Percentiles rank a stretch among this genome's conserved stretches.
Evolutionary conservation across 257 asterid species (phyloP).

Genomic region (Coffea canephora): DNA sequence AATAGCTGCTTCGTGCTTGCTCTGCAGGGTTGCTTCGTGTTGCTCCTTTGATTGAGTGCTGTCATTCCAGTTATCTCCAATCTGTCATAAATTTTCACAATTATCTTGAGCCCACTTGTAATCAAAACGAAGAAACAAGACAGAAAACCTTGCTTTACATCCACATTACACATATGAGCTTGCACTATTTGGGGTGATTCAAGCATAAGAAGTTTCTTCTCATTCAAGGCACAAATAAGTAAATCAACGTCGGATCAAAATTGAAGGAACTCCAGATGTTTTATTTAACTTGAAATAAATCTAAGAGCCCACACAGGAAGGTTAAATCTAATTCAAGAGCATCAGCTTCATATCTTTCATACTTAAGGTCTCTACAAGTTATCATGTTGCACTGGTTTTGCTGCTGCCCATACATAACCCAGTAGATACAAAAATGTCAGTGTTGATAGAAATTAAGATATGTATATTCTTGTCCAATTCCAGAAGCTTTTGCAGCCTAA

Average conservation of each 20-base stretch:
- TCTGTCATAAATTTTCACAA: slow-evolving; percentile 26
- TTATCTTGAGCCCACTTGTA: background rate
- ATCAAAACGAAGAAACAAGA: slow-evolving; percentile 1
- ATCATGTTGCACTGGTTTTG: background rate
- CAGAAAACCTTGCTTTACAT: background rate
- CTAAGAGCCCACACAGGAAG: background rate
- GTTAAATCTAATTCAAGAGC: background rate
- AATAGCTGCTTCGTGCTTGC: slow-evolving; percentile 61
- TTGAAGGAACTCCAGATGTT: background rate
- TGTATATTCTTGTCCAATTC: background rate
- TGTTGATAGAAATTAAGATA: background rate
- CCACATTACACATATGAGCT: background rate
- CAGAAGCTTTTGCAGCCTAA: slow-evolving; percentile 8
- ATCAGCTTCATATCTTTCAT: background rate
- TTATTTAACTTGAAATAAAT: background rate
- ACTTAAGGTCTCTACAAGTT: background rate
- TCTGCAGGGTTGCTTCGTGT: slow-evolving; percentile 54
- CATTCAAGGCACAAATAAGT: background rate
- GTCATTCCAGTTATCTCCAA: slow-evolving; percentile 66
- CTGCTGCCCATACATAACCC: background rate
- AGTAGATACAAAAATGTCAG: background rate
- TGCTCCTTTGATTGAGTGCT: slow-evolving; percentile 68
- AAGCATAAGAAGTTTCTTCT: background rate
- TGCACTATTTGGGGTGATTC: background rate
- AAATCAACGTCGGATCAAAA: background rate